Evolutionary conservation across 768 basidiomycete genomes (phyloP), one percentile per base, ranked within the genome.

Genomic region (Hirschioporus abietinus): DNA sequence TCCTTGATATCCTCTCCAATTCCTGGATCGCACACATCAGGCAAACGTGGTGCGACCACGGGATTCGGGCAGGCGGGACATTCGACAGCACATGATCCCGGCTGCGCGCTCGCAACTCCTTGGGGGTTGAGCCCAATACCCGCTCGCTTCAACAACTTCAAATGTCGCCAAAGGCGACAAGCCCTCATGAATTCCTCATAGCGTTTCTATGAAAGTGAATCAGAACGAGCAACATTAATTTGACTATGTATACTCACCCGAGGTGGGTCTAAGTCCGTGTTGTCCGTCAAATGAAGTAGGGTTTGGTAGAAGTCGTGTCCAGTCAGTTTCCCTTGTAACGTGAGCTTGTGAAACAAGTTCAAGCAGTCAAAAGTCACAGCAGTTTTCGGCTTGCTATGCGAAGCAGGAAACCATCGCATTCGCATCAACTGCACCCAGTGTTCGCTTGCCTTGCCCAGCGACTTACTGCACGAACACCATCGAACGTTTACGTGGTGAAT

Each of bases 41-140:
- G 52, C 8, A 58, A 52, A 52, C 42, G 42, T 12, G 42, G 42
- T 52, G 42, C 42, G 42, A 52, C 12, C 12, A 52, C 12, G 60
- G 60, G 60, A 15, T 61, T 25, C 30, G 78, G 80, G 66, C 79
- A 81, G 3, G 77, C 76, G 2, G 76, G 76, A 63, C 78, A 80
- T 5, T 67, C 64, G 0, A 78, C 67, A 0, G 74, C 75, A 1
- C 71, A 66, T 12, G 63, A 64, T 6, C 74, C 73, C 1, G 64
- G 35, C 1, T 5, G 10, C 0, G 69, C 71, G 10, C 17, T 65
- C 8, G 59, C n/a, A 7, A 70, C 27, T 1, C 71, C 74, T 9
- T 25, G 58, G 26, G 71, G 65, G 52, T 72, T 66, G 60, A 73
- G 71, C 1, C 67, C 74, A 4, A 70, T 58, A 2, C 72, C 74